Base-by-base conservation (phyloP, 2,329 filamentous ascomycete species). In the Trichoderma polysporum region DNA sequence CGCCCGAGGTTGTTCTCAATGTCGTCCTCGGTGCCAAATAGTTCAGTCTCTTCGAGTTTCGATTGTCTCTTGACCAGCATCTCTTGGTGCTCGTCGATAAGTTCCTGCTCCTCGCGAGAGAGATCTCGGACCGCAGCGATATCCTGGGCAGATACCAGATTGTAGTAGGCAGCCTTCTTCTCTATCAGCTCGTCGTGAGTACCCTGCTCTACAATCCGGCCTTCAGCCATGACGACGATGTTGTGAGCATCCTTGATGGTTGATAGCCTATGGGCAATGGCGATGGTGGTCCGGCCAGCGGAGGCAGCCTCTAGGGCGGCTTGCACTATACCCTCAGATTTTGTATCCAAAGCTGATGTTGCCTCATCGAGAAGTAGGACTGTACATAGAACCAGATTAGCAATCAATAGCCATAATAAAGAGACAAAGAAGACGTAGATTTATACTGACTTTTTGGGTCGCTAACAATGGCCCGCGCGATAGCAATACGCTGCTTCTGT, bases 401-500 rank as follows among this genome's bases (percentile, higher is more conserved):
- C 47, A 41, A 39, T 31, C 2, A 31, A 4, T 10, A 9, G 31
- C 4, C 10, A 29, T 4, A 25, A 1, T 10, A 15, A 19, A 2
- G 8, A 12, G 31, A 3, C n/a, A 15, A 39, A 49, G 27, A n/a
- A 19, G 6, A 3, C 8, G 22, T 12, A 10, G 56, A 50, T 3
- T 15, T 37, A 1, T 17, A 74, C 81, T 76, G 73, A 84, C 82
- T 90, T 81, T 94, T 96, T 0, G 94, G 94, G 73, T 97, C 91
- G 19, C 91, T 94, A 33, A 97, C 92, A 66, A 97, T 87, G 45
- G 94, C 94, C 74, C 93, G 86, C 8, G 94, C 93, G 78, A 98
- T 97, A 13, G 94, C 94, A 74, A 98, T 96, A 72, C 95, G 92
- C 79, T 98, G 95, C 78, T 97, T 97, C 79, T 99, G 95, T 39